These are phyloP conservation scores for Cryptococcus sp. DNA, from an alignment of 1,284 basidiomycete genomes.

Conservation along the genomic window DNA sequence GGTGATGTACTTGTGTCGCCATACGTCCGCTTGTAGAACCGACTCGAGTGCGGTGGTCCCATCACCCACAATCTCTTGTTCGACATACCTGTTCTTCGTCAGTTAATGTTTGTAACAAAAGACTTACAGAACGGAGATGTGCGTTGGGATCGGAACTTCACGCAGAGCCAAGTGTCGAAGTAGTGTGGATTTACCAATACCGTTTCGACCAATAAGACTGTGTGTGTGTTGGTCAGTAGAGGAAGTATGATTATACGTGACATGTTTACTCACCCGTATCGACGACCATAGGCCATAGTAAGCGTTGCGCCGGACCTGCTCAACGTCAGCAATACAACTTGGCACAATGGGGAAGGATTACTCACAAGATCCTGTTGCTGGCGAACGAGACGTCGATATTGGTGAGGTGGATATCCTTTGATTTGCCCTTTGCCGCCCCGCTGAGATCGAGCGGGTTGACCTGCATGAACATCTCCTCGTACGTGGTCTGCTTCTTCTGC, in stretches of 20 bases:
- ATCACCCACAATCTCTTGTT: constrained; percentile 96
- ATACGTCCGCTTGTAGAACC: constrained; percentile 94
- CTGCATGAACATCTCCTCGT: constrained; percentile 99
- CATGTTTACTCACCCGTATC: constrained; percentile 67
- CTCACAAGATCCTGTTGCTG: constrained; percentile 84
- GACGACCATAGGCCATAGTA: constrained; percentile 83
- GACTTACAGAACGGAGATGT: constrained; percentile 84
- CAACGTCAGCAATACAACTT: not conserved
- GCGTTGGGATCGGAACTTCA: constrained; percentile 87
- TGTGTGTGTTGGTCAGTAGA: constrained; percentile 30
- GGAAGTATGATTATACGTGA: not conserved
- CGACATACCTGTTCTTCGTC: constrained; percentile 64
- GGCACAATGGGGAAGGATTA: not conserved
- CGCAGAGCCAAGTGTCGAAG: constrained; percentile 92
- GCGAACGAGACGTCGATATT: constrained; percentile 95
- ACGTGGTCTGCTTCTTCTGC: constrained; percentile 91
- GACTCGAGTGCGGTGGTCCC: constrained; percentile 90
- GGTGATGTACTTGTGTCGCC: constrained; percentile 83
- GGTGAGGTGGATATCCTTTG: constrained; percentile 93
- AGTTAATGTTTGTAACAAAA: not conserved
- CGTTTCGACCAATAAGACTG: constrained; percentile 64
- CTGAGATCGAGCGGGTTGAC: constrained; percentile 93
- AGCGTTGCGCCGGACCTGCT: constrained; percentile 64
- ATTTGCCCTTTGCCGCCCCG: constrained; percentile 79
- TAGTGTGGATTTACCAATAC: constrained; percentile 98